A percentile compares a stretch with the other conserved stretches of the same genome.
Conservation (phyloP, 495 filamentous ascomycete species). For the Aspergillus funiculosus region DNA sequence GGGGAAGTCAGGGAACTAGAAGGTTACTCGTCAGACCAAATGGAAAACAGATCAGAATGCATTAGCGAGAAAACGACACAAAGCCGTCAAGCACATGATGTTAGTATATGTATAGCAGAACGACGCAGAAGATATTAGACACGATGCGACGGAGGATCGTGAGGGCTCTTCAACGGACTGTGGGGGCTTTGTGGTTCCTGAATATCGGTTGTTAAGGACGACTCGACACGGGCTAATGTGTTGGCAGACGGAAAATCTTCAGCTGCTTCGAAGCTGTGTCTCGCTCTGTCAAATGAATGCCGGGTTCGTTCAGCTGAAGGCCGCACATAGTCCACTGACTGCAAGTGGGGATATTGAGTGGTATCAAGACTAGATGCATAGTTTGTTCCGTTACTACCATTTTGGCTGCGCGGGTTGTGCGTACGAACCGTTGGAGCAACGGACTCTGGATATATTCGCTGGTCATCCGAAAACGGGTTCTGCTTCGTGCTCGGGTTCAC, state of each 20-base stretch:
- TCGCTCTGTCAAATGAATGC: conserved; percentile 42
- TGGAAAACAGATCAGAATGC: conserved; percentile 24
- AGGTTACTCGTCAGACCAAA: conserved; percentile 35
- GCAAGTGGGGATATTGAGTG: conserved; percentile 36
- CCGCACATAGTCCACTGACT: conserved; percentile 63
- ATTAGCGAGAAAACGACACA: conserved; percentile 19
- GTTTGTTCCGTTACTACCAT: conserved; percentile 89
- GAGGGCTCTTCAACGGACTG: conserved; percentile 32
- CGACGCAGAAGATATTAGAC: conserved; percentile 22
- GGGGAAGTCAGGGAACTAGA: conserved; percentile 12
- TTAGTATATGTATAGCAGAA: conserved; percentile 29
- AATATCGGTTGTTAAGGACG: conserved; percentile 45
- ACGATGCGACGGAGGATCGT: conserved; percentile 33
- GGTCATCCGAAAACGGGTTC: conserved; percentile 68
- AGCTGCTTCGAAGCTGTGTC: conserved; percentile 75
- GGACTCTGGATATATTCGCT: conserved; percentile 86
- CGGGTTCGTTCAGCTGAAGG: conserved; percentile 72
- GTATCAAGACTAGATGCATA: conserved; percentile 63
- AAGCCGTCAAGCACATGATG: conserved; percentile 32
- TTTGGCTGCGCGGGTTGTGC: conserved; percentile 78
- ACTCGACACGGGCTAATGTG: conserved; percentile 71
- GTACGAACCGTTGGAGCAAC: conserved; percentile 68
- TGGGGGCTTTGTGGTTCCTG: conserved; percentile 30
- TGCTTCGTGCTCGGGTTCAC: conserved; percentile 50
- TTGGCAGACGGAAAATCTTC: conserved; percentile 53